Evolutionary conservation across 1,284 basidiomycete genomes (phyloP), one percentile per base, ranked within the genome.

Genomic region (Puccinia polysora): DNA sequence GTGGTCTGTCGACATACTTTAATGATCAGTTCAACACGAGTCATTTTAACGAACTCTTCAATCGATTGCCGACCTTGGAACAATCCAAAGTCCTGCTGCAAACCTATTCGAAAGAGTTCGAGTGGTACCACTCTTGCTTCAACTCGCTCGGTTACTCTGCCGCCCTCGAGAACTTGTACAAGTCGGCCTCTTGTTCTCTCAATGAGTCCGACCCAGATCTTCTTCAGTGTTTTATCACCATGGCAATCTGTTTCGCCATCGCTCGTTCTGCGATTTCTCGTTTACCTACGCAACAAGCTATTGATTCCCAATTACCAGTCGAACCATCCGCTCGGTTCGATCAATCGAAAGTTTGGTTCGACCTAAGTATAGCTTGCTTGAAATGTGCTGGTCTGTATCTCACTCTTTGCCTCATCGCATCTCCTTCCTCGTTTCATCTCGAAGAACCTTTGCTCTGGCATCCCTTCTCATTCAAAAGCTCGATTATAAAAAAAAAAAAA

Each of bases 91-190:
- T 47, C 36, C 63, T 71, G 15, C 34, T 63, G 18, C 38, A 34
- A 3, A 55, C 59, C 15, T 71, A 71, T 23, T 34, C 52, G 34
- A 36, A 53, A 36, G 69, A 71, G 40, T 71, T 55, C 34, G 58
- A 34, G 23, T 71, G 69, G 69, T 71, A 45, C 63, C 67, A 70
- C 40, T 49, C 67, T 12, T 70, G 67, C 45, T 70, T 70, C 25
- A 71, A 71, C 28, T 15, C 47, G 20, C 4, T 8, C n/a, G 50
- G 45, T 34, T 63, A 63, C 59, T 15, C 43, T 18, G 30, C 25
- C 30, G 58, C 49, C n/a, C 36, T 60, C 15, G 20, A 62, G n/a
- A 40, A 18, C 25, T 47, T 71, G n/a, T 63, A 71, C 28, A 23
- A 28, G 23, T 18, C 18, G 32, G 10, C n/a, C 14, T 28, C 58